Base-by-base conservation (phyloP, 2,329 filamentous ascomycete genomes). In the Exutisphaerella laricina region DNA sequence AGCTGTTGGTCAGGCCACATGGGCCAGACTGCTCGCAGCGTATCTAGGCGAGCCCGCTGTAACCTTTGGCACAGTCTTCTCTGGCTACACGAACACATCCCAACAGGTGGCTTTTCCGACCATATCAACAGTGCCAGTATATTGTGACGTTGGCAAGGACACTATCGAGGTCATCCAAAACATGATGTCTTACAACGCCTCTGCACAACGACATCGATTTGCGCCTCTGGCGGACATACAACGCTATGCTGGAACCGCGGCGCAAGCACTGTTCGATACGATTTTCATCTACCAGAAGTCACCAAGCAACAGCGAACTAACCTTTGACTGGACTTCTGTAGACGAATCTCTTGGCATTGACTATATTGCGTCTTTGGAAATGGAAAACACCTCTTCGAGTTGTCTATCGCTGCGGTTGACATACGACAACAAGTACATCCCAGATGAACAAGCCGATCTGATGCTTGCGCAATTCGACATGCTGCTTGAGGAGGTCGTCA, bases 271-370 rank as follows among this genome's bases (percentile, higher is more conserved):
- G 0, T 95, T 96, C 54, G 88, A 96, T 58, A 90, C 88, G 0
- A 71, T 96, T 1, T 79, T 96, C 46, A 84, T 87, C 0, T 90
- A 88, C 57, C 89, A 95, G 58, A 86, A 85, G 51, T 41, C 45
- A 25, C 14, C 21, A 7, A 22, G 28, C 5, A 14, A 30, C 2
- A 41, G 42, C n/a, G 39, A 36, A 35, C 47, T 53, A 43, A 2
- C 39, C 53, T 12, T 58, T 3, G 66, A 72, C 0, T 94, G 85
- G 83, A 68, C 69, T 5, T 50, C 85, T 0, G 49, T 78, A 1
- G 69, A 78, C 12, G 88, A 94, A 45, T 69, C 77, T 38, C 82
- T 84, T 4, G 77, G 73, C 1, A 78, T 85, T 2, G 85, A 94
- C 54, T 95, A 90, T 61, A 71, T 83, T 0, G 67, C 94, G 1